Evolutionary conservation across 2,329 filamentous ascomycete genomes (phyloP).

Genomic region (Aspergillus unguis): DNA sequence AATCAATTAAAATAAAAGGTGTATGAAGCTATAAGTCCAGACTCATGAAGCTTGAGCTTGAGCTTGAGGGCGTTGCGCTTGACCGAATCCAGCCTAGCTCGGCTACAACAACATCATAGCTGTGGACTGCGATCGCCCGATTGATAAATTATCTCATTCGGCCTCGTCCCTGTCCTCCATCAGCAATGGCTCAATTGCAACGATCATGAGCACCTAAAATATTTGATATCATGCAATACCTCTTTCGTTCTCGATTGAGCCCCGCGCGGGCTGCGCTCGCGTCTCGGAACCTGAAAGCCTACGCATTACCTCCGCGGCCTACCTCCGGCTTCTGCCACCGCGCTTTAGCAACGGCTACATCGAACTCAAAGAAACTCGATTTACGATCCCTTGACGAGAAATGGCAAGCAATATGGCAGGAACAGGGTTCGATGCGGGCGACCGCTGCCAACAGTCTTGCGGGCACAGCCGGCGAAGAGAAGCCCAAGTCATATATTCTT

Average conservation of each 20-base stretch:
- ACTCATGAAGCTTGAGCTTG: background rate
- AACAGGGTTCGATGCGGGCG: conserved; percentile 11
- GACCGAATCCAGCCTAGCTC: conserved; percentile 1
- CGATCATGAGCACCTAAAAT: conserved; percentile 19
- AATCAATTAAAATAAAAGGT: no score
- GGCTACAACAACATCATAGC: background rate
- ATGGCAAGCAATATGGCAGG: conserved; percentile 53
- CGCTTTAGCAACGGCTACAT: conserved; percentile 15
- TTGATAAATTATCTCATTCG: background rate
- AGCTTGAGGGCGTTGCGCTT: background rate
- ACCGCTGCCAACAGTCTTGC: background rate
- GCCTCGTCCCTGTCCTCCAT: background rate
- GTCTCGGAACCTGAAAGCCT: conserved; percentile 18
- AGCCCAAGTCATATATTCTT: conserved; percentile 63
- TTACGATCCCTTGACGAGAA: conserved; percentile 50
- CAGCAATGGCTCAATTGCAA: conserved; percentile 1
- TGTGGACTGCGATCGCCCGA: background rate
- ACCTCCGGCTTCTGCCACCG: conserved; percentile 17
- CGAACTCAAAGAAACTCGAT: conserved; percentile 34
- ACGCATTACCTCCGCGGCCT: conserved; percentile 13
- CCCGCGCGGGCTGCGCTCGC: conserved; percentile 18
- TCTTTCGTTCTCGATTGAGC: conserved; percentile 28
- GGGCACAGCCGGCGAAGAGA: conserved; percentile 14
- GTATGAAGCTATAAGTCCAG: no score
- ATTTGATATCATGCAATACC: conserved; percentile 24